Evolutionary conservation across 495 filamentous ascomycete genomes (phyloP).

Genomic region (Neohortaea acidophila): DNA sequence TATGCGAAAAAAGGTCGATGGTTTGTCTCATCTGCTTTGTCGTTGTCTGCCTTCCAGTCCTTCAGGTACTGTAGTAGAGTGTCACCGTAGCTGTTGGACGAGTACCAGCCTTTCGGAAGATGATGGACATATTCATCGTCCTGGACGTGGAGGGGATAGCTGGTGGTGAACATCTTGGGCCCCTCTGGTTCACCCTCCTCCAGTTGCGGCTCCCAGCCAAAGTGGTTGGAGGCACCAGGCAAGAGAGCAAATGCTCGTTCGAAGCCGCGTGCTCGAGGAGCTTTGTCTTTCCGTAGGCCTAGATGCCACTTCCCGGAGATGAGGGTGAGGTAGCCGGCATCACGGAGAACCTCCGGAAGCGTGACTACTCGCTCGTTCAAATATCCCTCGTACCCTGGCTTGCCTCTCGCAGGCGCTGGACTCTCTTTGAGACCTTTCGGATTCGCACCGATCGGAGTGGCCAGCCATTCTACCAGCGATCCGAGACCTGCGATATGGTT

Average conservation of each 20-base stretch:
- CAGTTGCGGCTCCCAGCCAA: slow-evolving; percentile 37
- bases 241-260: slow-evolving; percentile 33
- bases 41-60: slow-evolving; percentile 25
- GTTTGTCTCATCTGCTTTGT: slow-evolving; percentile 24
- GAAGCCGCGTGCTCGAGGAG: slow-evolving; percentile 32
- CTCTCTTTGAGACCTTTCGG: slow-evolving; percentile 2
- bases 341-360: slow-evolving; percentile 42
- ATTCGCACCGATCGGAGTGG: neutral
- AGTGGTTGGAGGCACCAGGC: slow-evolving; percentile 39
- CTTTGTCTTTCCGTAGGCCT: slow-evolving; percentile 28
- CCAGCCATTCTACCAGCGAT: slow-evolving; percentile 1
- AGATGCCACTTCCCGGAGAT: slow-evolving; percentile 48
- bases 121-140: slow-evolving; percentile 1
- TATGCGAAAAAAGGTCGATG: slow-evolving; percentile 42
- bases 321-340: slow-evolving; percentile 43
- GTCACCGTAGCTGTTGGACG: slow-evolving; percentile 37
- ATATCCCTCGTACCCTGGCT: slow-evolving; percentile 3
- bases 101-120: slow-evolving; percentile 18
- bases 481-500: slow-evolving; percentile 34
- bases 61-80: slow-evolving; percentile 38
- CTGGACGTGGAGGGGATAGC: neutral
- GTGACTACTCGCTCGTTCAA: slow-evolving; percentile 31
- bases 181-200: neutral
- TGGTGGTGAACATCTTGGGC: slow-evolving; percentile 2
- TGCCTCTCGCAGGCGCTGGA: slow-evolving; percentile 1